phyloP scores from a whole-genome alignment of 1,284 basidiomycete species.

The Stygiomarasmius scandens region DNA sequence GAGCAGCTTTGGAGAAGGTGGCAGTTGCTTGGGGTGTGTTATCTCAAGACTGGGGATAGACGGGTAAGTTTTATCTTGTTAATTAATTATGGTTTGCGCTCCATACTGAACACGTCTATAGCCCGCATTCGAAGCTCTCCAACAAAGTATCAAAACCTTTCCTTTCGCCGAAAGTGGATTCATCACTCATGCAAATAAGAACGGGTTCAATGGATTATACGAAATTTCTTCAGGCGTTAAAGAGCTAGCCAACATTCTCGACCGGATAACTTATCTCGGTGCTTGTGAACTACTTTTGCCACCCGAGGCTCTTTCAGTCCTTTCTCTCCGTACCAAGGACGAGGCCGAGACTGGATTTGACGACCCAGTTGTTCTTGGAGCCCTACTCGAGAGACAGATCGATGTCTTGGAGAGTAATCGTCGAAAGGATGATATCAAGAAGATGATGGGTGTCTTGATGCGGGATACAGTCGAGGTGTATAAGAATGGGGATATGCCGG shows the following conservation, averaged over 20 bases:
- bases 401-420: slow-evolving; percentile 51
- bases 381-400: slow-evolving; percentile 64
- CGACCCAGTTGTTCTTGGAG: slow-evolving; percentile 44
- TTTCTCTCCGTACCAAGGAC: too few species aligned
- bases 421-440: slow-evolving; percentile 56
- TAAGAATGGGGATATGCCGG: slow-evolving; percentile 44
- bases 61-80: slow-evolving; percentile 47
- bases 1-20: slow-evolving; percentile 70
- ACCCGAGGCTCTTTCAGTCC: slow-evolving; percentile 49
- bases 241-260: slow-evolving; percentile 61
- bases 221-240: slow-evolving; percentile 42
- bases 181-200: slow-evolving; percentile 30
- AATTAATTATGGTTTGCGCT: background rate
- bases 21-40: slow-evolving; percentile 80
- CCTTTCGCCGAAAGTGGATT: slow-evolving; percentile 48
- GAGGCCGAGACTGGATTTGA: slow-evolving; percentile 12
- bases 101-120: slow-evolving; percentile 34
- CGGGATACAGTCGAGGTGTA: slow-evolving; percentile 55
- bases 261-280: slow-evolving; percentile 66
- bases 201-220: slow-evolving; percentile 36
- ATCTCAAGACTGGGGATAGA: slow-evolving; percentile 71
- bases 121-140: slow-evolving; percentile 64
- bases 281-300: slow-evolving; percentile 62
- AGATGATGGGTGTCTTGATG: slow-evolving; percentile 44
- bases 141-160: slow-evolving; percentile 54